phyloP scores from a whole-genome alignment of 1,284 basidiomycete genomes.

The Boletus semigastroideus region DNA sequence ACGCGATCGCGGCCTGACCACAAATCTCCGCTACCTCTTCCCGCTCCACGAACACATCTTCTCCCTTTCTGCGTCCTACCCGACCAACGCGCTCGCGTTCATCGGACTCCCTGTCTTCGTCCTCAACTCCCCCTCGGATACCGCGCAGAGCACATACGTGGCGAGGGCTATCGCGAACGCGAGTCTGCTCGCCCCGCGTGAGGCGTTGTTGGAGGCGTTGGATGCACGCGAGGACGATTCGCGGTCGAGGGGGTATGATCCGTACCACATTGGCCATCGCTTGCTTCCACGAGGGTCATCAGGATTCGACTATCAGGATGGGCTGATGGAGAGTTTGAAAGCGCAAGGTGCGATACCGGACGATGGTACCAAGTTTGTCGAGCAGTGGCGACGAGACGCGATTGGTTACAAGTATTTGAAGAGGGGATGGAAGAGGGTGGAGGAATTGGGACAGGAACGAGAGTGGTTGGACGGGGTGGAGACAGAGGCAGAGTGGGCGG shows the following conservation, averaged over 20 bases:
- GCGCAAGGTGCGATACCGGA: not conserved
- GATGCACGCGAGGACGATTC: not conserved
- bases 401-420: not conserved
- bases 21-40: conserved; percentile 54
- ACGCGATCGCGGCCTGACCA: conserved; percentile 37
- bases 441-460: not conserved
- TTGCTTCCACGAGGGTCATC: not conserved
- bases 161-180: not conserved
- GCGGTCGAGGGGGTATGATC: not conserved
- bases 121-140: not conserved
- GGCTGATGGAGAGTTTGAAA: not conserved
- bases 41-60: conserved; percentile 55
- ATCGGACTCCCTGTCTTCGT: not conserved
- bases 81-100: conserved; percentile 1
- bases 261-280: not conserved
- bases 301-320: not conserved
- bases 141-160: not conserved
- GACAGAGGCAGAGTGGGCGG: not conserved
- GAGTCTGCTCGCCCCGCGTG: not conserved
- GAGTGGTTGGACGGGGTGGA: conserved; percentile 1
- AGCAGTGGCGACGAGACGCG: not conserved
- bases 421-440: not conserved
- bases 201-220: not conserved
- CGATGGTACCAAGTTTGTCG: not conserved
- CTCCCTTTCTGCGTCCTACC: conserved; percentile 40